Evolutionary conservation across 2,329 filamentous ascomycete genomes (phyloP).

Genomic region (Chaetomium strumarium): DNA sequence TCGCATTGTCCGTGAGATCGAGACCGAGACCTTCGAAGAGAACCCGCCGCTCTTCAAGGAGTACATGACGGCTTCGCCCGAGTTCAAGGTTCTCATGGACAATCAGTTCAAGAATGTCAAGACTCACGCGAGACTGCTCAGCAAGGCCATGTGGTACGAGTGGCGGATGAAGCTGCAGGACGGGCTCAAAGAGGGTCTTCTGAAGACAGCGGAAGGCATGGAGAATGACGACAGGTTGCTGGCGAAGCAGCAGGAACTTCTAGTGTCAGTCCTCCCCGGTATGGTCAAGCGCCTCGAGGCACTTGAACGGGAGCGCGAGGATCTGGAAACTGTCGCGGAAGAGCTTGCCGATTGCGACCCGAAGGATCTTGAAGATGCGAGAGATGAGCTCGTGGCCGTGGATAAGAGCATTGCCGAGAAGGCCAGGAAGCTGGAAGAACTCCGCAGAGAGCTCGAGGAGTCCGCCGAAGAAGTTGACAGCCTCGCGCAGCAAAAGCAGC

Average conservation of each 20-base stretch:
- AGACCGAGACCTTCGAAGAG: constrained; percentile 79
- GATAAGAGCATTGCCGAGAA: constrained; percentile 67
- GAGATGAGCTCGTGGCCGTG: constrained; percentile 59
- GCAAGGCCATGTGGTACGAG: constrained; percentile 96
- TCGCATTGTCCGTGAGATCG: constrained; percentile 83
- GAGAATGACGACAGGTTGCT: constrained; percentile 63
- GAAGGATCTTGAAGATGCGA: constrained; percentile 66
- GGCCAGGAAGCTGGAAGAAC: constrained; percentile 57
- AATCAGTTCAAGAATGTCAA: constrained; percentile 98
- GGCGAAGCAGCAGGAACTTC: constrained; percentile 59
- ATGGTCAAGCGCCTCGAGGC: constrained; percentile 55
- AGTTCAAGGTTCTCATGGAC: constrained; percentile 83
- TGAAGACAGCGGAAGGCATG: constrained; percentile 72
- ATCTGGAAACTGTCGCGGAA: constrained; percentile 64
- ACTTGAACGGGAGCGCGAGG: constrained; percentile 58
- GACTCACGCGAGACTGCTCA: constrained; percentile 79
- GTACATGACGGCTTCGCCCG: constrained; percentile 78
- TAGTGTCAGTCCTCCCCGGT: constrained; percentile 62
- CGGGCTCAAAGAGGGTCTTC: constrained; percentile 73
- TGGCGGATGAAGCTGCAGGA: constrained; percentile 87
- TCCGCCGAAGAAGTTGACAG: constrained; percentile 60
- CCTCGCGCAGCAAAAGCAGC: constrained; percentile 59
- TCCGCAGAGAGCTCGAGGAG: constrained; percentile 61
- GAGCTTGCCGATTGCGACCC: constrained; percentile 77
- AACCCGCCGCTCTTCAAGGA: constrained; percentile 89